Evolutionary conservation across 2,329 filamentous ascomycete genomes (phyloP).

Genomic region (Exserohilum turcica): DNA sequence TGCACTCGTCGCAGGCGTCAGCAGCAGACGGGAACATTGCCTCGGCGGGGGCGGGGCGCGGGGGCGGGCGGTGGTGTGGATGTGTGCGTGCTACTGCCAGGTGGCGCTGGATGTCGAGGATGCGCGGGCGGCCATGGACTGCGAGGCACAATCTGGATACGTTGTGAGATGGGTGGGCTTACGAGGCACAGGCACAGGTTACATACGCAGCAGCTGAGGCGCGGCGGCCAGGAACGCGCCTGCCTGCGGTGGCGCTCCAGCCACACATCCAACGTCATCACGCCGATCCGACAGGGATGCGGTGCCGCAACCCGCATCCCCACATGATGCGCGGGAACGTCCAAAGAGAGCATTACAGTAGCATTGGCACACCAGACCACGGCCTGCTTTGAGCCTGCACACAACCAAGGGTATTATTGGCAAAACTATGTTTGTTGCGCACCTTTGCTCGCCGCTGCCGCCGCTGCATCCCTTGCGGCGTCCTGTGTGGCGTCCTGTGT

Average conservation of each 20-base stretch:
- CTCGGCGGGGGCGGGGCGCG: conserved; percentile 5
- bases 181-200: neutral
- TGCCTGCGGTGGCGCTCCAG: conserved; percentile 21
- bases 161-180: conserved; percentile 1
- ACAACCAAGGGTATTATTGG: conserved; percentile 6
- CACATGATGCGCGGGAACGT: neutral
- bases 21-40: conserved; percentile 46
- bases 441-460: conserved; percentile 1
- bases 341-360: neutral
- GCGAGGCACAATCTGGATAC: conserved; percentile 16
- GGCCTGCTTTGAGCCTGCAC: neutral
- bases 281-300: conserved; percentile 22
- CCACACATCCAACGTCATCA: conserved; percentile 31
- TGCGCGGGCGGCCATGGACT: conserved; percentile 35
- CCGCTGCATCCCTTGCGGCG: neutral
- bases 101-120: conserved; percentile 19
- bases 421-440: conserved; percentile 6
- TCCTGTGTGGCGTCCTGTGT: too few species aligned
- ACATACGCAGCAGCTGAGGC: conserved; percentile 8
- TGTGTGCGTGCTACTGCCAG: conserved; percentile 26
- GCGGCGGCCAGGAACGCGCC: conserved; percentile 23
- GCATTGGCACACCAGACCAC: neutral
- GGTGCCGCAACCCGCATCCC: conserved; percentile 1
- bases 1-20: conserved; percentile 63
- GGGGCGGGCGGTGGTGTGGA: conserved; percentile 7